These are phyloP conservation scores for Cladorrhinum samala DNA, from an alignment of 495 filamentous ascomycete genomes.

Conservation along the genomic window DNA sequence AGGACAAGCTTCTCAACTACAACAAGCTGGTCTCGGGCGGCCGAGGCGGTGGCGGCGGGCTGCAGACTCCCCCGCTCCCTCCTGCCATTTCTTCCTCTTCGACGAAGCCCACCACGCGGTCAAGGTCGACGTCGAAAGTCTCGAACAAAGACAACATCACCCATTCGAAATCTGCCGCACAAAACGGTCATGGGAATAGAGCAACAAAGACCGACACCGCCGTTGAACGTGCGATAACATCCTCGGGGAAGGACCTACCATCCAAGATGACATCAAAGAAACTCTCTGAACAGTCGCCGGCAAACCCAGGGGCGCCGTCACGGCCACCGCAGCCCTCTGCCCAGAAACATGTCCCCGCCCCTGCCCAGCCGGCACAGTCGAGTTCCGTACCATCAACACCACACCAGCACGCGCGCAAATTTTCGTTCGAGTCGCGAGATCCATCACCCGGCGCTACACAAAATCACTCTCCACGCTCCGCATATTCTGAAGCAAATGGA, in stretches of 20 bases:
- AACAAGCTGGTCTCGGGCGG: conserved; percentile 48
- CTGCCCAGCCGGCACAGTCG: conserved; percentile 55
- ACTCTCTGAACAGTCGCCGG: conserved; percentile 19
- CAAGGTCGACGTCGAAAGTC: conserved; percentile 47
- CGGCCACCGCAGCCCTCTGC: conserved; percentile 30
- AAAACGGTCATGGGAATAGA: conserved; percentile 57
- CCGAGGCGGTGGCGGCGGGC: conserved; percentile 38
- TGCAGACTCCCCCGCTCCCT: conserved; percentile 42
- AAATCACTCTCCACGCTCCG: conserved; percentile 83
- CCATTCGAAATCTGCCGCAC: conserved; percentile 32
- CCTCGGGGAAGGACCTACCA: conserved; percentile 40
- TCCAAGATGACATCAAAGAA: conserved; percentile 47
- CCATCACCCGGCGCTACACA: conserved; percentile 71
- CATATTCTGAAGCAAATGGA: conserved; percentile 79
- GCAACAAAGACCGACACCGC: conserved; percentile 39
- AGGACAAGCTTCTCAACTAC: conserved; percentile 49
- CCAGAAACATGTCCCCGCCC: conserved; percentile 15
- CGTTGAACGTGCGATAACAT: conserved; percentile 52
- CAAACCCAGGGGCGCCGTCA: conserved; percentile 24
- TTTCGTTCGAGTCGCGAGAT: conserved; percentile 77
- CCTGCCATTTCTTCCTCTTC: conserved; percentile 41
- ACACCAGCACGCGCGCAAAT: conserved; percentile 77
- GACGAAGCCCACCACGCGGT: conserved; percentile 42
- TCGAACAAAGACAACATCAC: conserved; percentile 41
- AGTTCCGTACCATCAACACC: conserved; percentile 93